These are phyloP conservation scores for Diutina pseudorugosa DNA, from an alignment of 1,139 yeast genomes.

Conservation along the genomic window DNA sequence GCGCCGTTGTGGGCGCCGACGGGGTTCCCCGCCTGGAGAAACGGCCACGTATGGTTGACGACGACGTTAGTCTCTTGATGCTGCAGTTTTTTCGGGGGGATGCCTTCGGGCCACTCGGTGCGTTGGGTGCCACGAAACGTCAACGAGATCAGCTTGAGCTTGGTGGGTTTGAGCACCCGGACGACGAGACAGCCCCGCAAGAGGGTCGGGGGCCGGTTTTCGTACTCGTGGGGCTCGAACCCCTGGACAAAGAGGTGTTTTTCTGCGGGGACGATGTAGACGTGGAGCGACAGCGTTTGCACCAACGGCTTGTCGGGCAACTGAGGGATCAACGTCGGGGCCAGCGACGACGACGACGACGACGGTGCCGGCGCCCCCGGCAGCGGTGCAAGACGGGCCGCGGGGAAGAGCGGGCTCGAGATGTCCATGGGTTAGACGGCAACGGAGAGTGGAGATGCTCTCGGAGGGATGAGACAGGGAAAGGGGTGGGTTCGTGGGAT, in stretches of 20 bases:
- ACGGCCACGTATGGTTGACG: constrained; percentile 85
- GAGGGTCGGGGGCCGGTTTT: constrained; percentile 66
- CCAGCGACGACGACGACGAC: constrained; percentile 4
- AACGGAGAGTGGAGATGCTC: too few relatives aligned
- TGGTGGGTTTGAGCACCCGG: constrained; percentile 61
- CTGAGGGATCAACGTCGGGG: constrained; percentile 18
- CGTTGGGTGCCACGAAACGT: constrained; percentile 60
- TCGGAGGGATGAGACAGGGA: too few relatives aligned
- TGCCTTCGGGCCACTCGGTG: constrained; percentile 98
- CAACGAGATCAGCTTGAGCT: constrained; percentile 56
- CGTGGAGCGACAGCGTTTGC: constrained; percentile 34
- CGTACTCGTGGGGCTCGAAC: constrained; percentile 52
- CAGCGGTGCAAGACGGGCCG: constrained; percentile 7
- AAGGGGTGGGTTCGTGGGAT: too few relatives aligned
- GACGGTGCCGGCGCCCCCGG: constrained; percentile 5
- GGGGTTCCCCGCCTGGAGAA: constrained; percentile 40
- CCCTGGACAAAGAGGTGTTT: constrained; percentile 75
- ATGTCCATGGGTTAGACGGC: background rate
- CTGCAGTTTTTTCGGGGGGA: constrained; percentile 74
- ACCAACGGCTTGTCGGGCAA: constrained; percentile 39
- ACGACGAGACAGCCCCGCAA: constrained; percentile 73
- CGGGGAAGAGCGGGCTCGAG: constrained; percentile 9
- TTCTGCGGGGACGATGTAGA: constrained; percentile 61
- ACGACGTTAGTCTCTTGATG: constrained; percentile 54
- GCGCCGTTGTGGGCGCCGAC: constrained; percentile 35